phyloP scores from a whole-genome alignment of 305 asterid species.

The Lippia alba region DNA sequence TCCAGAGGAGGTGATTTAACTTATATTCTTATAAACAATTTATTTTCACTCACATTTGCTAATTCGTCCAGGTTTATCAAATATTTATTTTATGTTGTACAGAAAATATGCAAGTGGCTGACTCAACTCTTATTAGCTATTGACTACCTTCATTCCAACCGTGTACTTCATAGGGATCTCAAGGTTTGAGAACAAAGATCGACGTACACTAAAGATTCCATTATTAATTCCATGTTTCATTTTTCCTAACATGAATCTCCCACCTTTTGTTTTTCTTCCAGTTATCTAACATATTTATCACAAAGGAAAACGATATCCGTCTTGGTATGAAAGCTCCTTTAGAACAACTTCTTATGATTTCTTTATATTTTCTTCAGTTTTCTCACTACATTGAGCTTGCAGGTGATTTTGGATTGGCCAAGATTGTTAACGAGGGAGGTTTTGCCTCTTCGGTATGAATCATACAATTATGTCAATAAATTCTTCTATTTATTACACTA shows the following conservation, averaged over 20 bases:
- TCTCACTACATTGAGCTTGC: slow-evolving; percentile 25
- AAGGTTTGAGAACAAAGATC: slow-evolving; percentile 56
- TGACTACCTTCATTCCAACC: slow-evolving; percentile 86
- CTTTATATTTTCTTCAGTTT: slow-evolving; percentile 16
- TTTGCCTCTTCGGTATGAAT: slow-evolving; percentile 78
- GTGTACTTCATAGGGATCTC: slow-evolving; percentile 86
- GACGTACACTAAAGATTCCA: slow-evolving; percentile 14
- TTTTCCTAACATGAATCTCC: slow-evolving; percentile 35
- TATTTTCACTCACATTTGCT: neutral
- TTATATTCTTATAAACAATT: slow-evolving; percentile 19
- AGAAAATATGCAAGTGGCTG: slow-evolving; percentile 96
- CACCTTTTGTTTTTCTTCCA: slow-evolving; percentile 36
- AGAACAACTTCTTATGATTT: slow-evolving; percentile 18
- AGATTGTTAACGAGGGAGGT: slow-evolving; percentile 69
- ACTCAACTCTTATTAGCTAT: slow-evolving; percentile 83
- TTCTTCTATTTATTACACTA: neutral
- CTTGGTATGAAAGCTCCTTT: slow-evolving; percentile 63
- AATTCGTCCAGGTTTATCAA: slow-evolving; percentile 19
- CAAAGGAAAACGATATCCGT: slow-evolving; percentile 80
- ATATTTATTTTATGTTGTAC: slow-evolving; percentile 36
- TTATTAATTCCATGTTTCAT: slow-evolving; percentile 13
- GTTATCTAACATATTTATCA: slow-evolving; percentile 83
- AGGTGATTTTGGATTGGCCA: slow-evolving; percentile 95
- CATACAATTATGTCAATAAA: neutral
- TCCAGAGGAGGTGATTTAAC: slow-evolving; percentile 76